These are phyloP conservation scores for Starmerella stigmatis DNA, from an alignment of 805 yeast genomes.

Conservation along the genomic window DNA sequence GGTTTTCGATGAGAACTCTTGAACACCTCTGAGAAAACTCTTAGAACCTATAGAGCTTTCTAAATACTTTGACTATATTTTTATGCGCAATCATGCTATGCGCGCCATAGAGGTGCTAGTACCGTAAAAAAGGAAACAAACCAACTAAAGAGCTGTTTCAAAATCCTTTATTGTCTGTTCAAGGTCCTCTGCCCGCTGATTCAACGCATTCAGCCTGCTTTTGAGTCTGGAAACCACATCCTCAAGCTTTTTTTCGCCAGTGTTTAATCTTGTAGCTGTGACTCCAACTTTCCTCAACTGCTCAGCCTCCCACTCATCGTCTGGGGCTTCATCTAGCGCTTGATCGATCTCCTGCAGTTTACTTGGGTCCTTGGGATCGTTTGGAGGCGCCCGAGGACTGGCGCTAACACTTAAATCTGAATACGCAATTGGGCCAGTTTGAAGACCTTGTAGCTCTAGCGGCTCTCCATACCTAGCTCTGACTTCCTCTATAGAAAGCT, in stretches of 20 bases:
- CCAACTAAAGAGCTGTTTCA: background rate
- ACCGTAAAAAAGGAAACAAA: no score
- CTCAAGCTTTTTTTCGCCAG: background rate
- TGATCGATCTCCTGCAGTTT: background rate
- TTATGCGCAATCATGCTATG: no score
- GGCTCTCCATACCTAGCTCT: background rate
- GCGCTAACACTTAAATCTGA: no score
- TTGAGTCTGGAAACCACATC: background rate
- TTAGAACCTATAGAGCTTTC: no score
- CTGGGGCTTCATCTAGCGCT: background rate
- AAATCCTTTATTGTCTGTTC: background rate
- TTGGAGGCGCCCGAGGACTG: no score
- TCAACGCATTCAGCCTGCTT: background rate
- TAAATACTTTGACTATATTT: no score
- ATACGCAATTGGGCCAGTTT: no score
- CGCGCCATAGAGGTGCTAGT: no score
- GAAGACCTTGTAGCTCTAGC: no score
- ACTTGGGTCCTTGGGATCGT: no score
- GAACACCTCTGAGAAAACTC: no score
- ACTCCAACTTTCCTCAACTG: conserved; percentile 15
- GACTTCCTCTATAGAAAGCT: conserved; percentile 1
- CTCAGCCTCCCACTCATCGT: conserved; percentile 17
- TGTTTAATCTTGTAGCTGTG: background rate
- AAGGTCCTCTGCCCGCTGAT: background rate
- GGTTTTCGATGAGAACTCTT: no score